Percentiles rank a stretch among this genome's conserved stretches.
phyloP scores from a whole-genome alignment of 352 stramenopile genomes.

The Globisporangium cylindrosporum region DNA sequence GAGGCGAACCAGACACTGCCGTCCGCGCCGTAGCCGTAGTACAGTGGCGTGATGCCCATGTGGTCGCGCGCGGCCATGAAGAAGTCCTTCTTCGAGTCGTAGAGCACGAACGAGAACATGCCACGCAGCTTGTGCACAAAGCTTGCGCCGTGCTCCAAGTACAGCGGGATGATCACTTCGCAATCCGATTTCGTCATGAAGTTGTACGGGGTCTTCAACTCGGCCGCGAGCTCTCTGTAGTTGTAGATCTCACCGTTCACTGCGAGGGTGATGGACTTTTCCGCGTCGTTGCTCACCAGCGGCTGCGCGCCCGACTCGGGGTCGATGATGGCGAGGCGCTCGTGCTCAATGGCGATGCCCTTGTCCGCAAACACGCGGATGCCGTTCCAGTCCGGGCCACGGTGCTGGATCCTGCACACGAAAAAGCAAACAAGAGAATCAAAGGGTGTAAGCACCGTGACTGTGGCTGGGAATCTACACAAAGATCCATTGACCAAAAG shows the following conservation, averaged over 20 bases:
- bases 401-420: constrained; percentile 87
- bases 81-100: constrained; percentile 92
- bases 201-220: constrained; percentile 86
- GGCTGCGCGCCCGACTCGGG: constrained; percentile 94
- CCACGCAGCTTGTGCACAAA: constrained; percentile 93
- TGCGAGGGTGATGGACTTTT: constrained; percentile 89
- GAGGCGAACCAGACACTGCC: constrained; percentile 95
- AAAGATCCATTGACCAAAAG: neutral
- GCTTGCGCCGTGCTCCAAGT: constrained; percentile 87
- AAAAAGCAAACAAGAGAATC: neutral
- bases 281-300: constrained; percentile 83
- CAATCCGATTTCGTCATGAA: constrained; percentile 97
- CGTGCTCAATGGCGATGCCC: constrained; percentile 93
- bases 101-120: constrained; percentile 99
- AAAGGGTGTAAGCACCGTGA: neutral
- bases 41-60: constrained; percentile 98
- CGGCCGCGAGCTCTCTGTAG: constrained; percentile 94
- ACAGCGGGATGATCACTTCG: constrained; percentile 97
- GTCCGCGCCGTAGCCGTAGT: constrained; percentile 98
- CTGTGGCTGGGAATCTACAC: neutral
- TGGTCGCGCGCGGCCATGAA: constrained; percentile 96
- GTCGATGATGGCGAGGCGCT: constrained; percentile 98
- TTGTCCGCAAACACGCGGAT: constrained; percentile 77
- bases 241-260: constrained; percentile 99
- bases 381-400: constrained; percentile 96